Base-by-base conservation (phyloP, 2,329 filamentous ascomycete genomes). In the Monilinia polystroma region DNA sequence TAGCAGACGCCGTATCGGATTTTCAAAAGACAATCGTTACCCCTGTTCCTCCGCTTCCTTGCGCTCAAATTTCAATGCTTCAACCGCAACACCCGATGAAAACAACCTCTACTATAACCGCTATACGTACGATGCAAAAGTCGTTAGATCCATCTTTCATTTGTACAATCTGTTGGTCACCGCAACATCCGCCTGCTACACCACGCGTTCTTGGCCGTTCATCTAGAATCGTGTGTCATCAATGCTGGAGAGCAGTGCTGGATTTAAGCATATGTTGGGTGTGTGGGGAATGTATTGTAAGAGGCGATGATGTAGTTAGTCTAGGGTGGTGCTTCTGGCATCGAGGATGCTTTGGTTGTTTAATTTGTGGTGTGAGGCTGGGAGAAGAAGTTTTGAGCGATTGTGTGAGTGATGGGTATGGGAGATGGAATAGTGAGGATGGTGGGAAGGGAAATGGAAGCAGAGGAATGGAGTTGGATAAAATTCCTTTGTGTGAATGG, bases 251-350 rank as follows among this genome's bases (percentile, higher is more conserved):
- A 10, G 79, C 79, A 1, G 74, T 87, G 2, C 73, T 86, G 60
- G 79, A 85, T 72, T 78, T 86, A 58, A 82, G 83, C 68, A 82
- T 86, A 63, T 86, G 82, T 74, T 86, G 78, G 85, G 83, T 82
- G 35, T 87, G 85, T 69, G 83, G 84, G 26, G 83, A 85, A 73
- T 75, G 84, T 54, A 79, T 87, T 16, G 79, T 80, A 47, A 81
- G 84, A 35, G 82, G 79, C 0, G 81, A 84, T 32, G 84, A 86
- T 67, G 83, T 82, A 69, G 82, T 86, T 52, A 85, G 83, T 70
- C 78, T 86, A n/a, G 84, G 84, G 0, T 86, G 82, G 84, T 85
- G 83, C 71, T 87, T 87, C 72, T 87, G 84, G 85, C 84, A 87
- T 72, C 78, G 79, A 51, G 78, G 75, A 0, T 87, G 83, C 73